Conservation (phyloP, 2,329 filamentous ascomycete species). For the Aspergillus costaricaensis region DNA sequence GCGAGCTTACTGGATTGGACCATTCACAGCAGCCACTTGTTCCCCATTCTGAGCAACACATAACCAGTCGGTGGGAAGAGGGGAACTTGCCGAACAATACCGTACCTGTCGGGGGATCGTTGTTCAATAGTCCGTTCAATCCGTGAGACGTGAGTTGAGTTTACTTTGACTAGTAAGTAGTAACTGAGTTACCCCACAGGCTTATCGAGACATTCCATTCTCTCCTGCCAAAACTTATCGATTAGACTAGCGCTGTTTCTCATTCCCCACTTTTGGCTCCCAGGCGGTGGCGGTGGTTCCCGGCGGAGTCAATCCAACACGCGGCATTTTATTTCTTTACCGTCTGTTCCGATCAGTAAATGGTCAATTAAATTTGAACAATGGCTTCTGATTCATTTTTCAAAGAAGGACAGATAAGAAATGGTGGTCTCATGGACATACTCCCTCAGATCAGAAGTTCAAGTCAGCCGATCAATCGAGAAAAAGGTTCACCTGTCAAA, state of each 20-base stretch:
- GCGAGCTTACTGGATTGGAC: background rate
- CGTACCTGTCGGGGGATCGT: conserved; percentile 2
- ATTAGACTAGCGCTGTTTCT: conserved; percentile 8
- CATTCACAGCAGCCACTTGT: background rate
- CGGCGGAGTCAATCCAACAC: background rate
- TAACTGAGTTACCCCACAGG: conserved; percentile 9
- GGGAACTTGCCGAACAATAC: background rate
- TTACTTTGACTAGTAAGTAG: too few relatives aligned
- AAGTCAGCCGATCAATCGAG: background rate
- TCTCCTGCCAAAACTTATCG: conserved; percentile 7
- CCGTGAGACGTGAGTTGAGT: too few relatives aligned
- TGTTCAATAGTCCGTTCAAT: too few relatives aligned
- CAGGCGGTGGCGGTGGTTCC: conserved; percentile 1
- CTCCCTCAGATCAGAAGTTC: background rate
- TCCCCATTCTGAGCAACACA: too few relatives aligned
- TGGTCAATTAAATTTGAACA: too few relatives aligned
- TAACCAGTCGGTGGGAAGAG: background rate
- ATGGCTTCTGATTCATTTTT: too few relatives aligned
- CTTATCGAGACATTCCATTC: conserved; percentile 11
- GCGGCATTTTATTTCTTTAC: background rate
- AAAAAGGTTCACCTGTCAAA: background rate
- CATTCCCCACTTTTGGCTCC: conserved; percentile 7
- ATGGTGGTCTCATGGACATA: background rate
- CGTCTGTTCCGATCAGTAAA: too few relatives aligned
- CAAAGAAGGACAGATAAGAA: background rate